These are phyloP conservation scores for Aspergillus versicolor DNA, from an alignment of 2,329 filamentous ascomycete genomes.

Conservation along the genomic window DNA sequence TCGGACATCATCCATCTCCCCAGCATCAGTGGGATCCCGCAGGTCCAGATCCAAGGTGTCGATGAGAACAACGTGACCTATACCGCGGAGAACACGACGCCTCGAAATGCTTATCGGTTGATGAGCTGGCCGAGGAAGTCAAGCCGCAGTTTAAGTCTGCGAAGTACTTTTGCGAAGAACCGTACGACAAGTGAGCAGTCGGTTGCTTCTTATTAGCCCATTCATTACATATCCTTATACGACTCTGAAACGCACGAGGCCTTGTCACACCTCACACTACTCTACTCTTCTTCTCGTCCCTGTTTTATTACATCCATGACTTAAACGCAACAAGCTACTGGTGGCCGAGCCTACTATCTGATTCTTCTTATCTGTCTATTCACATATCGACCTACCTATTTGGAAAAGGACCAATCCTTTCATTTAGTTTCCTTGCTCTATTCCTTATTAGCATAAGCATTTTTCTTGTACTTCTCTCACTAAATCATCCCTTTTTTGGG, in stretches of 20 bases:
- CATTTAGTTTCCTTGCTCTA: neutral
- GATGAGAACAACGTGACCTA: constrained; percentile 37
- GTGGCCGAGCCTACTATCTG: neutral
- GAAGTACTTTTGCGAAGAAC: constrained; percentile 16
- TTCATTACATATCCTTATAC: neutral
- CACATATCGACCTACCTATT: neutral
- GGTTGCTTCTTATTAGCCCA: constrained; percentile 26
- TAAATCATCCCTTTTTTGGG: neutral
- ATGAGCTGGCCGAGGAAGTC: constrained; percentile 32
- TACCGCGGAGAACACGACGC: constrained; percentile 26
- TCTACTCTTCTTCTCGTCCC: neutral
- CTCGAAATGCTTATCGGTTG: constrained; percentile 28
- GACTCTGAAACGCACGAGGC: neutral
- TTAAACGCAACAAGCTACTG: neutral
- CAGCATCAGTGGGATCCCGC: constrained; percentile 22
- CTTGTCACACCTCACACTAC: neutral
- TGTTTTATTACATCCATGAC: neutral
- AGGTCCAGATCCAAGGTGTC: constrained; percentile 31
- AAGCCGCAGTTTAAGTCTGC: constrained; percentile 5
- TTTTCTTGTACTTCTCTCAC: neutral
- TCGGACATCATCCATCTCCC: constrained; percentile 38
- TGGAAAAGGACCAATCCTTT: neutral
- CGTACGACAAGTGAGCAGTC: constrained; percentile 17
- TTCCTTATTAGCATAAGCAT: neutral
- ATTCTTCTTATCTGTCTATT: neutral